Percentiles rank a stretch among this genome's conserved stretches.
These are phyloP conservation scores for Aspergillus nanangensis DNA, from an alignment of 495 filamentous ascomycete genomes.

Conservation along the genomic window DNA sequence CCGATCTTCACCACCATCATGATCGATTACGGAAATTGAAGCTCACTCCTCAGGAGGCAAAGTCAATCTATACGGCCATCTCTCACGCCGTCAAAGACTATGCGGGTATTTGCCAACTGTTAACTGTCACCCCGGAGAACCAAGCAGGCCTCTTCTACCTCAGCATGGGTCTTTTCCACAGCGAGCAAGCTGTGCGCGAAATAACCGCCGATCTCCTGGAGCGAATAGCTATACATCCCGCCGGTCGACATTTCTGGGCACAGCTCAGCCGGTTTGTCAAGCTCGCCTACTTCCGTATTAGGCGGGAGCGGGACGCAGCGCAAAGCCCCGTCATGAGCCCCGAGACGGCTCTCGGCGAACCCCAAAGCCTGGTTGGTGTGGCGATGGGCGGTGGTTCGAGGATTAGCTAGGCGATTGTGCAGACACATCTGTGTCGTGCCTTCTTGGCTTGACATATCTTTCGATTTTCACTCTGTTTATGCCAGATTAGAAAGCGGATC, in stretches of 20 bases:
- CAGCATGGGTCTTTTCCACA: slow-evolving; percentile 90
- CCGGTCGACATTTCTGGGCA: slow-evolving; percentile 89
- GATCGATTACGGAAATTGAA: slow-evolving; percentile 79
- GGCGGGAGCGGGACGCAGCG: slow-evolving; percentile 55
- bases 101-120: slow-evolving; percentile 83
- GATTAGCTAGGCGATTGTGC: too few species aligned
- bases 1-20: slow-evolving; percentile 88
- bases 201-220: slow-evolving; percentile 77
- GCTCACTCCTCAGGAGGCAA: slow-evolving; percentile 63
- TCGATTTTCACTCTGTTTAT: too few species aligned
- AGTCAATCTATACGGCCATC: slow-evolving; percentile 77
- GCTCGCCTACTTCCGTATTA: slow-evolving; percentile 66
- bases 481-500: too few species aligned
- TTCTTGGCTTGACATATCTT: too few species aligned
- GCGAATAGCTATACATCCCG: slow-evolving; percentile 78
- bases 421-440: too few species aligned
- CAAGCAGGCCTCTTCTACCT: slow-evolving; percentile 91
- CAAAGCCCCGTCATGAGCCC: slow-evolving; percentile 6
- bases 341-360: slow-evolving; percentile 16
- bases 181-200: slow-evolving; percentile 69
- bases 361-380: slow-evolving; percentile 36
- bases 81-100: slow-evolving; percentile 72
- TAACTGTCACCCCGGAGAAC: slow-evolving; percentile 79
- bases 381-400: slow-evolving; percentile 26
- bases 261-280: slow-evolving; percentile 84